These are phyloP conservation scores for Pterocarpus santalinus DNA, from an alignment of 306 rosid genomes.

Conservation along the genomic window DNA sequence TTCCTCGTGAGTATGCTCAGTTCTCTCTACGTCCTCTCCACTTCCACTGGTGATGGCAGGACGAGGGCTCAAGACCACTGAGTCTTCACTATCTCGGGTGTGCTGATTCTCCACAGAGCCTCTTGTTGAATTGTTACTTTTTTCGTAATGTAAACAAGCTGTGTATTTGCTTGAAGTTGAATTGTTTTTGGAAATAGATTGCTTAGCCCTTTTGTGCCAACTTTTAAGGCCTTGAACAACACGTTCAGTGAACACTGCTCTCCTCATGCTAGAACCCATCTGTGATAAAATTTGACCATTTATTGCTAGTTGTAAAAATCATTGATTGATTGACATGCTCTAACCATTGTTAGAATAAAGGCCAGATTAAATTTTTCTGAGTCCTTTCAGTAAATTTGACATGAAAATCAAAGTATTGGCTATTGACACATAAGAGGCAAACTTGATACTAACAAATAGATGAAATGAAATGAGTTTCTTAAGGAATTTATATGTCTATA, in stretches of 20 bases:
- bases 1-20: background rate
- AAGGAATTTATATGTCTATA: background rate
- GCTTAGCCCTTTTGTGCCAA: constrained; percentile 65
- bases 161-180: constrained; percentile 13
- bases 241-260: constrained; percentile 59
- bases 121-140: constrained; percentile 31
- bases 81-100: background rate
- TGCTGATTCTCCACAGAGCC: constrained; percentile 15
- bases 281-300: constrained; percentile 16
- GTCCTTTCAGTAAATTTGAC: no score
- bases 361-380: no score
- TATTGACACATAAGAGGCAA: no score
- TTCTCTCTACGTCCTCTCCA: constrained; percentile 29
- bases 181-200: constrained; percentile 44
- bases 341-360: no score
- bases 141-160: background rate
- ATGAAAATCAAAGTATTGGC: no score
- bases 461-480: no score
- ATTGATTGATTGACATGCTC: no score
- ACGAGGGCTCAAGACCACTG: background rate
- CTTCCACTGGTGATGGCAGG: constrained; percentile 21
- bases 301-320: no score
- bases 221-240: constrained; percentile 60
- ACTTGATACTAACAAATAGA: no score
- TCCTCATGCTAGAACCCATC: constrained; percentile 74